Percentiles rank a stretch among this genome's conserved stretches.
Evolutionary conservation across 2,329 filamentous ascomycete species (phyloP).

Genomic region (Diaporthe sp.): DNA sequence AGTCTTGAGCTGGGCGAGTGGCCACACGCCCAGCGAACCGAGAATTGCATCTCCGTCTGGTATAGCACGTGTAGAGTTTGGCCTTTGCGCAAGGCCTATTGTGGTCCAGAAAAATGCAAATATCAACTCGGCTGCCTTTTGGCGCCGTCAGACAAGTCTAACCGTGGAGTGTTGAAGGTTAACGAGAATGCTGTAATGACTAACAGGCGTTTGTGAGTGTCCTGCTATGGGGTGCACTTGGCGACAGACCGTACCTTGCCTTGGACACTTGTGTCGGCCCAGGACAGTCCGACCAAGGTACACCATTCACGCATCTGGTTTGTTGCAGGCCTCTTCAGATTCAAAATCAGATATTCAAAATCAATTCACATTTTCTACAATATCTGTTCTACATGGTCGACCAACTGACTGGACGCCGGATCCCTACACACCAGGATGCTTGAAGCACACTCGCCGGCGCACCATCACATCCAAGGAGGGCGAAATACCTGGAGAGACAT

Average conservation of each 20-base stretch:
- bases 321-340: background rate
- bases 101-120: background rate
- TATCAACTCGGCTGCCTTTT: background rate
- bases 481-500: background rate
- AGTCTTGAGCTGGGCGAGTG: background rate
- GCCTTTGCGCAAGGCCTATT: background rate
- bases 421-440: background rate
- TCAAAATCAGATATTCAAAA: too few species aligned
- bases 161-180: accelerated
- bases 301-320: too few species aligned
- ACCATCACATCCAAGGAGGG: too few species aligned
- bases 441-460: background rate
- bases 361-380: background rate
- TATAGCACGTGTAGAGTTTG: background rate
- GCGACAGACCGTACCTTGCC: background rate
- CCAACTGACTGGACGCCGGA: background rate
- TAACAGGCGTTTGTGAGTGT: too few species aligned
- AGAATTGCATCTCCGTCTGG: too few species aligned
- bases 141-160: too few species aligned
- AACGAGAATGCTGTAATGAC: too few species aligned
- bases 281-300: background rate
- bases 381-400: background rate
- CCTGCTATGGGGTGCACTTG: too few species aligned
- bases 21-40: background rate
- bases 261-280: background rate